These are phyloP conservation scores for Bipolaris oryzae DNA, from an alignment of 2,329 filamentous ascomycete genomes.

Conservation along the genomic window DNA sequence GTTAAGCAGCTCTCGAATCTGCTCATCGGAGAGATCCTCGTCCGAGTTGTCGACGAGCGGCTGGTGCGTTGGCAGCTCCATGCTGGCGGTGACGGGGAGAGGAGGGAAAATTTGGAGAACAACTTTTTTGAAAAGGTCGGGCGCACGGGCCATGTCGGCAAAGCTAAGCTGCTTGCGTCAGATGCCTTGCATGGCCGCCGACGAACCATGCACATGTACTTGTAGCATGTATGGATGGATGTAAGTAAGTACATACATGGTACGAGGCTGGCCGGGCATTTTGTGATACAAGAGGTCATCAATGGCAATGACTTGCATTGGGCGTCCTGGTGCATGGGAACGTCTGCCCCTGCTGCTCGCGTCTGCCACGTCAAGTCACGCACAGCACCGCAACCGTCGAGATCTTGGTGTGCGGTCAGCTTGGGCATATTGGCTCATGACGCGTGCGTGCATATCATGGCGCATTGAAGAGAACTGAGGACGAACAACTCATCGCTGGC, in stretches of 20 bases:
- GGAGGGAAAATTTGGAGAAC: slow-evolving; percentile 30
- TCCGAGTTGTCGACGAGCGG: slow-evolving; percentile 41
- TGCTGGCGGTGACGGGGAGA: slow-evolving; percentile 37
- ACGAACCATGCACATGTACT: background rate
- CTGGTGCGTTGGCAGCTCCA: slow-evolving; percentile 48
- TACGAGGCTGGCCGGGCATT: background rate
- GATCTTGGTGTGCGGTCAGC: slow-evolving; percentile 14
- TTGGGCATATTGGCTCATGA: slow-evolving; percentile 25
- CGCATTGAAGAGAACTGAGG: slow-evolving; percentile 19
- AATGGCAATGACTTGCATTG: background rate
- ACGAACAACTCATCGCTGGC: slow-evolving; percentile 45
- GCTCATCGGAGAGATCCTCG: slow-evolving; percentile 64
- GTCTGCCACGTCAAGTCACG: slow-evolving; percentile 19
- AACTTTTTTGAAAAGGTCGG: slow-evolving; percentile 31
- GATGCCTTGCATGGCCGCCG: background rate
- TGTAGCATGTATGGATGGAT: no score
- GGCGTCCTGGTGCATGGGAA: background rate
- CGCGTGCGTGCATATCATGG: slow-evolving; percentile 29
- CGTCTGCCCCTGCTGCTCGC: slow-evolving; percentile 1
- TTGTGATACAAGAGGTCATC: background rate
- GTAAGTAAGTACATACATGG: no score
- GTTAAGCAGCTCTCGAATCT: slow-evolving; percentile 67
- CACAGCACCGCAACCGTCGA: slow-evolving; percentile 2
- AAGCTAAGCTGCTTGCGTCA: slow-evolving; percentile 6
- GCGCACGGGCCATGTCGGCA: slow-evolving; percentile 33